These are phyloP conservation scores for Podila clonocystis DNA, from an alignment of 192 early-diverging fungal genomes.

Conservation along the genomic window DNA sequence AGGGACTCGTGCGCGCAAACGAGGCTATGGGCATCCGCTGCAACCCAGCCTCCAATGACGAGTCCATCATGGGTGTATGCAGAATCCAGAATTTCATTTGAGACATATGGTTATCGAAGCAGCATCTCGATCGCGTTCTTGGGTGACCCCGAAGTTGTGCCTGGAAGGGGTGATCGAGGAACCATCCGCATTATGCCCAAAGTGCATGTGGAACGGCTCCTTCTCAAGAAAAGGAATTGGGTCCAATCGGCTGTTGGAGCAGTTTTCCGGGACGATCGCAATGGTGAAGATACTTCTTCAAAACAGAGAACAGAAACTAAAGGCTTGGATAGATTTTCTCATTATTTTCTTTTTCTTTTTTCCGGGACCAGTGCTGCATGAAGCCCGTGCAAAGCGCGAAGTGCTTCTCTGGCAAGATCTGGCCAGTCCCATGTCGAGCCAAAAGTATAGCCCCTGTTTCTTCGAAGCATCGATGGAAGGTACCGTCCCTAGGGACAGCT, in stretches of 20 bases:
- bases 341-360: neutral
- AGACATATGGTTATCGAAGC: constrained; percentile 4
- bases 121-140: constrained; percentile 18
- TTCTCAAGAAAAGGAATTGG: constrained; percentile 1
- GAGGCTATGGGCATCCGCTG: neutral
- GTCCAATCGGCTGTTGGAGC: constrained; percentile 15
- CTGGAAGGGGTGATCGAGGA: constrained; percentile 18
- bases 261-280: constrained; percentile 14
- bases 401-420: constrained; percentile 36
- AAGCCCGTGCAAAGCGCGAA: constrained; percentile 21
- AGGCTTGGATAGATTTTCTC: neutral
- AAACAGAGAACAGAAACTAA: neutral
- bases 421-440: neutral
- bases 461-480: neutral
- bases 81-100: constrained; percentile 10
- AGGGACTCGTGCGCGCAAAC: constrained; percentile 20
- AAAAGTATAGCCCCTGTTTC: neutral
- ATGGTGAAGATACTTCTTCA: constrained; percentile 2
- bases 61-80: constrained; percentile 9
- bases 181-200: constrained; percentile 10
- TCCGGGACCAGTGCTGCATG: constrained; percentile 5
- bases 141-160: constrained; percentile 14
- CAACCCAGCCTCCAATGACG: constrained; percentile 3
- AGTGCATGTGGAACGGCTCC: constrained; percentile 6
- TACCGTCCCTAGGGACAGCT: neutral